Evolutionary conservation across 2,329 filamentous ascomycete genomes (phyloP).

Genomic region (Alternaria ventricosa): DNA sequence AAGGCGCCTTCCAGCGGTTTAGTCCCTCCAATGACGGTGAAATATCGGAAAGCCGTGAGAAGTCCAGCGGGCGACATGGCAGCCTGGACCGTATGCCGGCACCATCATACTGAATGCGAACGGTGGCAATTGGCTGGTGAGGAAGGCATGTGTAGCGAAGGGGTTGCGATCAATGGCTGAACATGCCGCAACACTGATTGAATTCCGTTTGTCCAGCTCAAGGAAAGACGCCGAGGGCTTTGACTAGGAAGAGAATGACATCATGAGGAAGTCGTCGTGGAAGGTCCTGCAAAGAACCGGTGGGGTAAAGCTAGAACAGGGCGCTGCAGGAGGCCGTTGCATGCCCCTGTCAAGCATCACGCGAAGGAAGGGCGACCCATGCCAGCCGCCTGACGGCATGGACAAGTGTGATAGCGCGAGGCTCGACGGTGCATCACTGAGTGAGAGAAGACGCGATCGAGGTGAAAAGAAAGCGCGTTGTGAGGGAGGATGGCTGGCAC

Average conservation of each 20-base stretch:
- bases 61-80: not conserved
- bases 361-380: not conserved
- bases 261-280: not conserved
- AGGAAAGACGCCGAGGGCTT: not conserved
- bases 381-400: not conserved
- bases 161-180: not conserved
- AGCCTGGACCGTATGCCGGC: not conserved
- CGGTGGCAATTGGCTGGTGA: not conserved
- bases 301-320: not conserved
- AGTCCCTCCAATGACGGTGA: conserved; percentile 9
- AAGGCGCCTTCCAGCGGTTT: not conserved
- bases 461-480: not conserved
- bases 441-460: not conserved
- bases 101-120: not conserved
- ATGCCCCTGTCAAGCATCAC: not conserved
- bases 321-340: conserved; percentile 1
- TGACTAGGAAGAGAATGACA: not conserved
- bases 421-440: not conserved
- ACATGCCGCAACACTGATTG: not conserved
- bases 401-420: not conserved
- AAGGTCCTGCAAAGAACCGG: not conserved
- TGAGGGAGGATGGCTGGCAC: not conserved
- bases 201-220: not conserved
- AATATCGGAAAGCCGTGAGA: not conserved
- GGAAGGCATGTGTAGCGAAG: not conserved